Conservation (phyloP, 225 moss, liverwort and hornwort species). For the Physcomitrellopsis africana region DNA sequence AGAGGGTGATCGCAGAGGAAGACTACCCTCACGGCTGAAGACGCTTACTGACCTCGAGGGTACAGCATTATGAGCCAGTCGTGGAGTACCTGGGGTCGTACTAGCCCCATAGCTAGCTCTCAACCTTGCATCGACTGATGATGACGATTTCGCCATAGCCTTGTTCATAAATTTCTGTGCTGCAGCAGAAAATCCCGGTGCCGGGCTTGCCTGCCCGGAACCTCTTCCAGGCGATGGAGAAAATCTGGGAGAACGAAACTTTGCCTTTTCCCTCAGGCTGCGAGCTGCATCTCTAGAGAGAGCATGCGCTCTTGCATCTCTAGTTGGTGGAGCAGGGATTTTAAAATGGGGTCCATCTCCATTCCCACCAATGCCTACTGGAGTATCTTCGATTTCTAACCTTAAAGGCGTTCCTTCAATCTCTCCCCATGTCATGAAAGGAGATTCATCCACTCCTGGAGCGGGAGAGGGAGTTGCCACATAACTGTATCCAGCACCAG, state of each 20-base stretch:
- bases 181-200: conserved; percentile 80
- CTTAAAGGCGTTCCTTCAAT: conserved; percentile 95
- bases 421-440: conserved; percentile 99
- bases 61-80: conserved; percentile 58
- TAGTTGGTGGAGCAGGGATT: conserved; percentile 92
- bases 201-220: conserved; percentile 66
- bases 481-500: conserved; percentile 76
- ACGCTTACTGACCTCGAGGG: conserved; percentile 71
- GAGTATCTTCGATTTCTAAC: conserved; percentile 95
- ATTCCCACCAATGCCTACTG: conserved; percentile 94
- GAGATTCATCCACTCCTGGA: conserved; percentile 93
- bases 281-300: conserved; percentile 93
- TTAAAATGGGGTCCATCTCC: conserved; percentile 99
- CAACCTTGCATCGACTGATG: conserved; percentile 91
- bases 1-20: conserved; percentile 83
- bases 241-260: conserved; percentile 47
- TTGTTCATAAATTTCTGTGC: conserved; percentile 97
- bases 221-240: conserved; percentile 80
- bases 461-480: conserved; percentile 94
- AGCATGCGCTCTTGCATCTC: conserved; percentile 96
- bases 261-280: conserved; percentile 83
- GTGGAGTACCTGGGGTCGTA: conserved; percentile 77
- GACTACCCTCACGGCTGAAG: conserved; percentile 66
- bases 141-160: conserved; percentile 88
- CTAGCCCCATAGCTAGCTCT: conserved; percentile 93